These are phyloP conservation scores for Samsoniella hepiali DNA, from an alignment of 2,329 filamentous ascomycete genomes.

Conservation along the genomic window DNA sequence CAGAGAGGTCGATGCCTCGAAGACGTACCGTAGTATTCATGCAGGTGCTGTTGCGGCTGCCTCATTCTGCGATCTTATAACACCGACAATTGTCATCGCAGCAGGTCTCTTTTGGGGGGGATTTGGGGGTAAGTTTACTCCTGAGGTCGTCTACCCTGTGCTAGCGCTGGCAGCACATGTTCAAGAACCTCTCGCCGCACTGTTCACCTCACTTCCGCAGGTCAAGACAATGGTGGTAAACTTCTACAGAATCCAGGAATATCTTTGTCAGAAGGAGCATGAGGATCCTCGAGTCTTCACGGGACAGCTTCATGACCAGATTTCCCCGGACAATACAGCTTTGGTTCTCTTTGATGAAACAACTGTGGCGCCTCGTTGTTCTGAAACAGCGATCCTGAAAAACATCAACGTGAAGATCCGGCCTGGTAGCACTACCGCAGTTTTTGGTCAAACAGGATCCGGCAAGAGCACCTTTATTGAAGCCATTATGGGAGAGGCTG, in stretches of 20 bases:
- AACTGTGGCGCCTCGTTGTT: neutral
- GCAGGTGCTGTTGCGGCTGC: neutral
- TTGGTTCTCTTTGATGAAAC: neutral
- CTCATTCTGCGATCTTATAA: neutral
- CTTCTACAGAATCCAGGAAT: neutral
- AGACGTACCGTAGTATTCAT: neutral
- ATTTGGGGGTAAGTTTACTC: neutral
- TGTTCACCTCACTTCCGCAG: neutral
- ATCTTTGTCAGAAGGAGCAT: neutral
- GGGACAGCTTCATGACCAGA: neutral
- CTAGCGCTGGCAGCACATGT: neutral
- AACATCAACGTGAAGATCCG: neutral
- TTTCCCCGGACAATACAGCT: neutral
- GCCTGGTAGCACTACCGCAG: neutral
- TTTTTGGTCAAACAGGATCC: neutral
- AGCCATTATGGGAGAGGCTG: neutral
- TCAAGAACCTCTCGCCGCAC: neutral
- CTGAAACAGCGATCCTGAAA: neutral
- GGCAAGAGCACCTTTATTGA: constrained; percentile 2
- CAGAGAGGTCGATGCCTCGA: neutral
- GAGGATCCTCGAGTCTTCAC: neutral
- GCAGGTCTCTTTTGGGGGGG: neutral
- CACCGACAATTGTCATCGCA: neutral
- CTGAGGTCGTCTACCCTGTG: neutral
- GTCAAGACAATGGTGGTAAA: neutral